phyloP scores from a whole-genome alignment of 2,329 filamentous ascomycete genomes.

The Alternaria arbusti region DNA sequence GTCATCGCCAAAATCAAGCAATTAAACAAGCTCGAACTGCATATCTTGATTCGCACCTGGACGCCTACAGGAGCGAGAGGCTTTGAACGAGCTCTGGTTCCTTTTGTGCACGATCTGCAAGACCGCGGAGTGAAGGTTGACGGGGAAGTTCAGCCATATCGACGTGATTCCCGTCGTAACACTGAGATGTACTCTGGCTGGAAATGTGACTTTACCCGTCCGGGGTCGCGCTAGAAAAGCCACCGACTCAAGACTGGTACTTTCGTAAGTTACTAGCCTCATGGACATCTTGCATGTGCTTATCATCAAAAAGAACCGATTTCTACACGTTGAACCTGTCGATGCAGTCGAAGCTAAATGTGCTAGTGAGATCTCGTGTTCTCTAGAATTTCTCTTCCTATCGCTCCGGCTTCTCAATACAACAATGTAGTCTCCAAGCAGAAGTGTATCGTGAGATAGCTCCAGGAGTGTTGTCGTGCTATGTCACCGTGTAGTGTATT shows the following conservation, averaged over 20 bases:
- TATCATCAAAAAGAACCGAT: not conserved
- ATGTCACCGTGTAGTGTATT: too few relatives aligned
- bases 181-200: not conserved
- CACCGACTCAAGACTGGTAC: not conserved
- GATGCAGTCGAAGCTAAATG: too few relatives aligned
- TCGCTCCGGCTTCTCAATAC: too few relatives aligned
- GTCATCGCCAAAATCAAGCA: not conserved
- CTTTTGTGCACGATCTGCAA: not conserved
- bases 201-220: not conserved
- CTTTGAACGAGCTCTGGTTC: not conserved
- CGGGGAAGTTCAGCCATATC: not conserved
- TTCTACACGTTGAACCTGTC: too few relatives aligned
- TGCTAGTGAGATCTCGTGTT: too few relatives aligned
- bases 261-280: not conserved
- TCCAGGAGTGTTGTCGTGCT: too few relatives aligned
- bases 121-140: not conserved
- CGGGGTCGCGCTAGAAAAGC: not conserved
- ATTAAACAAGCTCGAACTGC: not conserved
- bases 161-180: not conserved
- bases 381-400: too few relatives aligned
- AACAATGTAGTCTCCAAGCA: too few relatives aligned
- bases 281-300: fast-evolving
- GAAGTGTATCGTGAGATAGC: too few relatives aligned
- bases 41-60: not conserved
- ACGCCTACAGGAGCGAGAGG: not conserved